Base-by-base conservation (phyloP, 2,329 filamentous ascomycete genomes). In the Acephala macrosclerotiorum region DNA sequence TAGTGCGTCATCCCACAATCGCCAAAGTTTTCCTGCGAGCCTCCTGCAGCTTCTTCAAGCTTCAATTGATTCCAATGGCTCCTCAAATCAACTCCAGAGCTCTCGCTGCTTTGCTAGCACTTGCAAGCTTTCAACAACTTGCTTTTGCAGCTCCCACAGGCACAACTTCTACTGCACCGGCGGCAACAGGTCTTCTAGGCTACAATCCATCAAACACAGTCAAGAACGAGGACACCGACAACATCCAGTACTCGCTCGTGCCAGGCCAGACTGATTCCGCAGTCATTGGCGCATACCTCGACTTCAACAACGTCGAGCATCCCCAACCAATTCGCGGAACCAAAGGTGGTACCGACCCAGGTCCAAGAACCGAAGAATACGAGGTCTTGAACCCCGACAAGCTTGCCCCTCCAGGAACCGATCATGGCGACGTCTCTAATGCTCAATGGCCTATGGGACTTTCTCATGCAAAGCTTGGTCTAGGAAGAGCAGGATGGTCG, bases 381-480 rank as follows among this genome's bases (percentile, higher is more conserved):
- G 87, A 91, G 61, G 83, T 87, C 55, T 87, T 93, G 79, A 90
- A 87, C 75, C 90, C 91, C 0, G 90, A 93, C 76, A 79, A 92
- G 51, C 82, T 93, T 47, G 85, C 91, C 22, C 90, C 91, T 20
- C 91, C 91, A 0, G 89, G 86, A 74, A 93, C 91, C 6, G 91
- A 94, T 73, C 87, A 89, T 76, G 91, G 91, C 40, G 87, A 85
- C 70, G 81, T 93, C 75, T 79, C 84, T 59, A 93, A 92, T 77
- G 88, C 93, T 85, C 84, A 89, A 66, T 93, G 91, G 91, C 88
- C 86, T 81, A n/a, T 71, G 22, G 69, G 68, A 3, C 60, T 70
- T 33, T 70, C 67, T 55, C 71, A 74, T 53, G 51, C 42, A 3
- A 70, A 68, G 47, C 63, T 92, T 83, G 90, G 85, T 81, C 84